Evolutionary conservation across 2,329 filamentous ascomycete genomes (phyloP), one percentile per base, ranked within the genome.

Genomic region (Sporothrix brasiliensis): DNA sequence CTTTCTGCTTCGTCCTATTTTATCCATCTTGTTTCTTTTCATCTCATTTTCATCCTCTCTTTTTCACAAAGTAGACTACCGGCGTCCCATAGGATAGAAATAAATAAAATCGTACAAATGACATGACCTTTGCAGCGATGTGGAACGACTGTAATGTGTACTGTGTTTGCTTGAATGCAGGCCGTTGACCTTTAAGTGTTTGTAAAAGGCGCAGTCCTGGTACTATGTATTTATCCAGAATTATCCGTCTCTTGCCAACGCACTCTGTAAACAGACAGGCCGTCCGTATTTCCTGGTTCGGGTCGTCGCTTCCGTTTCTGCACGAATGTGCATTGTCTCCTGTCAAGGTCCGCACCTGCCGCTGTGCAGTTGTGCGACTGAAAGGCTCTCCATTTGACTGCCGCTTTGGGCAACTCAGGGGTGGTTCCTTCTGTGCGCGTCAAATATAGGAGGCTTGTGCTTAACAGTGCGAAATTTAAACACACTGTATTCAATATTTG

Each of bases 61-160:
- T 4, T 44, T 58, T 44, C 60, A 11, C 56, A 63, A 63, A 67
- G 44, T 49, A 68, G 66, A 68, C 50, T 68, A 58, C 58, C 66
- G 52, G 66, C 66, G 66, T 58, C 52, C 66, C 47, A 68, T 58
- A 54, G 66, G 66, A 68, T 68, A 68, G 66, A 68, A 67, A 49
- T 58, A 49, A 67, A 67, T 54, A 67, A 68, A 58, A 68, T 30
- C 52, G 58, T 68, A 68, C 56, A 68, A 68, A 54, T 21, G 14
- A 53, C 3, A 4, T n/a, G 14, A 39, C 7, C 19, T 10, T 66
- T 24, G 9, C 13, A 16, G 19, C 7, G 41, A 24, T n/a, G 47
- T 19, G 27, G 2, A n/a, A 19, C 47, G 13, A 2, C 19, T 41
- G 54, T n/a, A 13, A 30, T 39, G 21, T 27, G 21, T 24, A 14